Conservation (phyloP, 768 basidiomycete species). For the Auricularia auricula-judae region DNA sequence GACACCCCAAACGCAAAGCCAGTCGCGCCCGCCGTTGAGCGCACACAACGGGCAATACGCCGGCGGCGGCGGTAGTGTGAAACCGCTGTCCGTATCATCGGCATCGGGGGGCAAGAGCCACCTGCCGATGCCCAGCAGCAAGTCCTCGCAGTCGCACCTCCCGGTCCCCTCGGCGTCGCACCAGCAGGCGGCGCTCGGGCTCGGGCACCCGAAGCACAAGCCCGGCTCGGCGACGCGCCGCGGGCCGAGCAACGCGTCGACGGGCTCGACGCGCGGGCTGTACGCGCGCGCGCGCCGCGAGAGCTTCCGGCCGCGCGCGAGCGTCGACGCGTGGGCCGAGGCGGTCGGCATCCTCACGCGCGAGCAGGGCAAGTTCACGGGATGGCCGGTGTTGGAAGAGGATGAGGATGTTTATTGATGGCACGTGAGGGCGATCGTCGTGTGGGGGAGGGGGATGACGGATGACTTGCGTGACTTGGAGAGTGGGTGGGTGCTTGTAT, state of each 20-base stretch:
- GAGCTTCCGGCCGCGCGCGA: conserved; percentile 77
- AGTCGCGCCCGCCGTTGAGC: conserved; percentile 35
- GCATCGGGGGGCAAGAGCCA: background rate
- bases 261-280: conserved; percentile 22
- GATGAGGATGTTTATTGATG: background rate
- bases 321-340: conserved; percentile 36
- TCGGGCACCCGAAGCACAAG: background rate
- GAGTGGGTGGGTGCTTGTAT: no score
- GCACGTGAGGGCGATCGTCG: no score
- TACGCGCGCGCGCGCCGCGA: conserved; percentile 45
- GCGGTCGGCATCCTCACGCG: conserved; percentile 2
- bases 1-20: background rate
- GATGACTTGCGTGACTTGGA: no score
- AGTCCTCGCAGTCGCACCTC: background rate
- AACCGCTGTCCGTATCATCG: background rate
- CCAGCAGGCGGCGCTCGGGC: background rate
- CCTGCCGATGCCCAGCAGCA: background rate
- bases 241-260: background rate
- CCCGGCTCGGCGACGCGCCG: conserved; percentile 2
- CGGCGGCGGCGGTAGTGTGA: conserved; percentile 6
- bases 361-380: conserved; percentile 4
- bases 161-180: background rate
- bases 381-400: background rate
- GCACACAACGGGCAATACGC: background rate
- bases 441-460: background rate